A percentile compares a stretch with the other conserved stretches of the same genome.
Conservation (phyloP, 192 early-diverging fungal genomes). For the Backusella luteola region DNA sequence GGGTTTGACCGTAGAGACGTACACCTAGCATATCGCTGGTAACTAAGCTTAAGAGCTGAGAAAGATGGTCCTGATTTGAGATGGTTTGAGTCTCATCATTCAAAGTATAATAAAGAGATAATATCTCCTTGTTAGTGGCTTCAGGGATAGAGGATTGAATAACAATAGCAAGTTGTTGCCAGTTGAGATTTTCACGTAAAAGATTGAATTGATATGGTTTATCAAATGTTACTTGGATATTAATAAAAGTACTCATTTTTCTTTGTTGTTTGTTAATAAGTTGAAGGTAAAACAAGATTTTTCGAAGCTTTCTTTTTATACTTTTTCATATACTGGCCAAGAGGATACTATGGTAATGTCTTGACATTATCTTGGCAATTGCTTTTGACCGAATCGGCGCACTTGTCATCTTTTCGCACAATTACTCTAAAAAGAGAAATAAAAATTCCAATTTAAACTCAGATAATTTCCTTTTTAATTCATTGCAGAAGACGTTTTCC, state of each 20-base stretch:
- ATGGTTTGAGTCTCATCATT: background rate
- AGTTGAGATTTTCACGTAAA: background rate
- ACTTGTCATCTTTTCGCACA: background rate
- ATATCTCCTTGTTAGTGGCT: background rate
- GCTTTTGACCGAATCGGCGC: background rate
- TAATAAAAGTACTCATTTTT: background rate
- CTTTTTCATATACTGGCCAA: background rate
- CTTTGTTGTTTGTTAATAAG: background rate
- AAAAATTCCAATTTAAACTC: background rate
- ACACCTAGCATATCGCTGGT: background rate
- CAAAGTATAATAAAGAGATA: background rate
- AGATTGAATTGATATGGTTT: background rate
- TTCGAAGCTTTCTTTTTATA: background rate
- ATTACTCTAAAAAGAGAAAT: background rate
- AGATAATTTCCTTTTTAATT: background rate
- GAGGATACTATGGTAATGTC: background rate
- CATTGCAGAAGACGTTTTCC: background rate
- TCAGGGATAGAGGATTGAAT: background rate
- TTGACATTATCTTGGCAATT: conserved; percentile 6
- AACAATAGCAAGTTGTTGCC: background rate
- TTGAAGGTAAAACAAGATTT: background rate
- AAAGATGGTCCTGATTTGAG: background rate
- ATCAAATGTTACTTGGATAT: background rate
- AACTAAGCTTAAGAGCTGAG: background rate
- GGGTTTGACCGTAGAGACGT: background rate